Percentiles rank a stretch among this genome's conserved stretches.
phyloP scores from a whole-genome alignment of 2,329 filamentous ascomycete species.

The Elsinoe australis region DNA sequence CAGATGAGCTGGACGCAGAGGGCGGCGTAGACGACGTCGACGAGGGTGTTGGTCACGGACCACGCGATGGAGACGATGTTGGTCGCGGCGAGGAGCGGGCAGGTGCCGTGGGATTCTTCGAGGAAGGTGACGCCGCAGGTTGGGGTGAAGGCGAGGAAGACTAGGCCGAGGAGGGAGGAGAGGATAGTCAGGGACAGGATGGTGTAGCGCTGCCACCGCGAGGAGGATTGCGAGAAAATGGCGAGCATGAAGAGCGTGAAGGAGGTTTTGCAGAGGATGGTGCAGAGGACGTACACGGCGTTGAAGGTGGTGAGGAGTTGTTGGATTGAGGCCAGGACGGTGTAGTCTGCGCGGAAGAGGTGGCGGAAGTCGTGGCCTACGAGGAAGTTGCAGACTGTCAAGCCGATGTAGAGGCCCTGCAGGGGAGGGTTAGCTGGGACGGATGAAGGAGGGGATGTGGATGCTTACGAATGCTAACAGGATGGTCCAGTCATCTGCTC shows the following conservation, averaged over 20 bases:
- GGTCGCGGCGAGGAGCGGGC: neutral
- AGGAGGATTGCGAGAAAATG: neutral
- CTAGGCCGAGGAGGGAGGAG: neutral
- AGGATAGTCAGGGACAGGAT: neutral
- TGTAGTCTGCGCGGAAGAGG: slow-evolving; percentile 3
- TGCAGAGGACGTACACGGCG: slow-evolving; percentile 11
- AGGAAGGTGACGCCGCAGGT: slow-evolving; percentile 8
- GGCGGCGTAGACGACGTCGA: slow-evolving; percentile 6
- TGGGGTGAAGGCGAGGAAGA: neutral
- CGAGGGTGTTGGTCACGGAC: neutral
- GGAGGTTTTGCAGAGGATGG: slow-evolving; percentile 9
- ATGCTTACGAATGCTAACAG: neutral
- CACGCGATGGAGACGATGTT: slow-evolving; percentile 4
- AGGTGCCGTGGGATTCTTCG: neutral
- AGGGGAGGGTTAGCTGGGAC: neutral
- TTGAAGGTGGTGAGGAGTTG: neutral
- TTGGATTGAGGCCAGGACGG: neutral
- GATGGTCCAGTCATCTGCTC: neutral
- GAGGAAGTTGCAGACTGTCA: neutral
- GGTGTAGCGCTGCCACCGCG: slow-evolving; percentile 4
- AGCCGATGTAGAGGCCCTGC: slow-evolving; percentile 6
- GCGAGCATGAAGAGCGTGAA: slow-evolving; percentile 2
- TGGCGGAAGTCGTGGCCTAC: slow-evolving; percentile 4
- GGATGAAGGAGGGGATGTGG: neutral
- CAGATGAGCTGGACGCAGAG: slow-evolving; percentile 12